Conservation (phyloP, 805 yeast species). For the Zygosaccharomyces bailii region DNA sequence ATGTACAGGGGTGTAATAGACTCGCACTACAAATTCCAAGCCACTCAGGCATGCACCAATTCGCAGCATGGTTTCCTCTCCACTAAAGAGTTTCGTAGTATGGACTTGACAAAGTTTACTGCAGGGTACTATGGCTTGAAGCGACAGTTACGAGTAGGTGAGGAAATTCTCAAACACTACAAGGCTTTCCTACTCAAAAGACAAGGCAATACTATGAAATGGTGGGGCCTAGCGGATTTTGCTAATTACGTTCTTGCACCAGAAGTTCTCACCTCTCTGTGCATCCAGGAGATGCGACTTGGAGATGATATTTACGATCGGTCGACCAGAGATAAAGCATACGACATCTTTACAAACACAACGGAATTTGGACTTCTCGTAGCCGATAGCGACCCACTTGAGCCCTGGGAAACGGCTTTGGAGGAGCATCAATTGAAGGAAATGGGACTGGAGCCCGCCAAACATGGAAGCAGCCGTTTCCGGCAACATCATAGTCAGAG, state of each 20-base stretch:
- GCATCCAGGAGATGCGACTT: slow-evolving; percentile 44
- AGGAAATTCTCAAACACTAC: slow-evolving; percentile 39
- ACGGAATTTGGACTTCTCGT: slow-evolving; percentile 44
- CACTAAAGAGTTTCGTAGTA: slow-evolving; percentile 43
- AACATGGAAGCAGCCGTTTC: background rate
- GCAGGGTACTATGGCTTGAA: slow-evolving; percentile 63
- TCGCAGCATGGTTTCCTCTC: slow-evolving; percentile 47
- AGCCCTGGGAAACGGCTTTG: slow-evolving; percentile 25
- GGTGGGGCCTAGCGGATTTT: slow-evolving; percentile 61
- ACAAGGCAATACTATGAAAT: slow-evolving; percentile 47
- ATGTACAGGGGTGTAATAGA: slow-evolving; percentile 44
- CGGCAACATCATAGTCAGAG: background rate
- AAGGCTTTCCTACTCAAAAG: slow-evolving; percentile 32
- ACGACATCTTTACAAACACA: slow-evolving; percentile 45
- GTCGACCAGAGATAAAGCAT: slow-evolving; percentile 42
- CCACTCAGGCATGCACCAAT: slow-evolving; percentile 39
- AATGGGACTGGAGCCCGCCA: slow-evolving; percentile 9
- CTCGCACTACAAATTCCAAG: slow-evolving; percentile 51
- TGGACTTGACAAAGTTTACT: slow-evolving; percentile 44
- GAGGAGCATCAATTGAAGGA: slow-evolving; percentile 12
- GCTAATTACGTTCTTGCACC: slow-evolving; percentile 58
- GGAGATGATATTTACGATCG: slow-evolving; percentile 11
- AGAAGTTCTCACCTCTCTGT: slow-evolving; percentile 52
- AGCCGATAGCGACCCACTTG: slow-evolving; percentile 31
- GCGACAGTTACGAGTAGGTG: slow-evolving; percentile 52